A percentile compares a stretch with the other conserved stretches of the same genome.
Conservation (phyloP, 1,139 yeast genomes). For the Saccharomyces hybrid region DNA sequence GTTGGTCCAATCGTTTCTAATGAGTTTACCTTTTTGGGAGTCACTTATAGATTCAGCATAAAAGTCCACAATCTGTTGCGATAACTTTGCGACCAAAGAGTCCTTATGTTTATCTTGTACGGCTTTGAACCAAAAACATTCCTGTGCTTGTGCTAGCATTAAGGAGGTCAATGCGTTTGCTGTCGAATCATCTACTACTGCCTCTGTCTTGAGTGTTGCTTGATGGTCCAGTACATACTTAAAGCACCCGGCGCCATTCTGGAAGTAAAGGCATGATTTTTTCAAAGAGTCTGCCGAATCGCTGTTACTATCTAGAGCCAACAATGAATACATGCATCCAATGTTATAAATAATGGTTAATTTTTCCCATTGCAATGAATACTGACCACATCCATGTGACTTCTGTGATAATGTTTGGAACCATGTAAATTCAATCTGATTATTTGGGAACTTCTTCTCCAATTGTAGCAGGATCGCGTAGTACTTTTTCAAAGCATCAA, state of each 20-base stretch:
- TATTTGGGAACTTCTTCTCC: conserved; percentile 39
- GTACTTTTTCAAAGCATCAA: conserved; percentile 32
- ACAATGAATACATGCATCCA: conserved; percentile 54
- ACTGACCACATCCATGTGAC: conserved; percentile 40
- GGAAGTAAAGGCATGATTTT: conserved; percentile 57
- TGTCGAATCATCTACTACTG: conserved; percentile 36
- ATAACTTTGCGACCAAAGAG: conserved; percentile 53
- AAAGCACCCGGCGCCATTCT: conserved; percentile 65
- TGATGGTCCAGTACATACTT: conserved; percentile 33
- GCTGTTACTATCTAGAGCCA: conserved; percentile 41
- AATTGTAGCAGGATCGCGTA: conserved; percentile 32
- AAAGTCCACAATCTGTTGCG: conserved; percentile 53
- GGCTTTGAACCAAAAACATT: conserved; percentile 75
- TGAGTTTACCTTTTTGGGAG: conserved; percentile 44
- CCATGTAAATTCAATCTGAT: conserved; percentile 59
- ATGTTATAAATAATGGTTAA: conserved; percentile 60
- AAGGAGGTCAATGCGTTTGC: conserved; percentile 40
- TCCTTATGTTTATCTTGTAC: conserved; percentile 49
- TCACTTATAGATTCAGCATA: conserved; percentile 43
- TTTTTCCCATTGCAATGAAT: conserved; percentile 51
- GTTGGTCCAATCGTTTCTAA: conserved; percentile 57
- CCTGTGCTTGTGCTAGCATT: conserved; percentile 83
- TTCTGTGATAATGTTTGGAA: conserved; percentile 55
- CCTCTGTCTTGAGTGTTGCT: conserved; percentile 19
- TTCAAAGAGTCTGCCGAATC: conserved; percentile 46